Evolutionary conservation across 371 early-diverging fungal genomes (phyloP).

Genomic region (Mortierella sp.): DNA sequence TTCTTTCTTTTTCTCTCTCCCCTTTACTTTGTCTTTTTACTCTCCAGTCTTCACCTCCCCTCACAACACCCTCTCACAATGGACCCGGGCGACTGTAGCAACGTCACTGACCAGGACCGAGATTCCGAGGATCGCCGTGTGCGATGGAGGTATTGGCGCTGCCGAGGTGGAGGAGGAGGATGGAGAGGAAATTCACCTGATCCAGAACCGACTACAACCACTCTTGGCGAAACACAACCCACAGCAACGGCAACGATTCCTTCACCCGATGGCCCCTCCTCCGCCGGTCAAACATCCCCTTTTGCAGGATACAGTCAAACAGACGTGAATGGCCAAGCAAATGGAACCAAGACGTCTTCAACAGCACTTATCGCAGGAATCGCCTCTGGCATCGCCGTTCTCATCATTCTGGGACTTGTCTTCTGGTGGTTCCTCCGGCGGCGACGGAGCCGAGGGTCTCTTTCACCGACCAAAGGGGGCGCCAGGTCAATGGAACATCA

Average conservation of each 20-base stretch:
- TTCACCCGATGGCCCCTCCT: neutral
- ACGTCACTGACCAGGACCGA: neutral
- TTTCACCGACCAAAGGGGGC: neutral
- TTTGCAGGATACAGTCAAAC: constrained; percentile 6
- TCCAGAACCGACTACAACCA: neutral
- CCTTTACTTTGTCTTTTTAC: neutral
- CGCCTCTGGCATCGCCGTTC: neutral
- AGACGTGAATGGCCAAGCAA: neutral
- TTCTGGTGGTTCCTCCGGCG: constrained; percentile 5
- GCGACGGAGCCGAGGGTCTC: neutral
- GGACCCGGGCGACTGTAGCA: neutral
- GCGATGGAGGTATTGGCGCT: constrained; percentile 2
- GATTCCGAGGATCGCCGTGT: neutral
- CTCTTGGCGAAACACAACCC: neutral
- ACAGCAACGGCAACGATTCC: neutral
- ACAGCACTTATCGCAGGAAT: neutral
- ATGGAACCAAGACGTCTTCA: neutral
- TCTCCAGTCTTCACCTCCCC: neutral
- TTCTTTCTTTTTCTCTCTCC: neutral
- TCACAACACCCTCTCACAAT: neutral
- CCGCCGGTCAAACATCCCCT: neutral
- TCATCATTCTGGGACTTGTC: neutral
- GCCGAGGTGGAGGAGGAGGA: neutral
- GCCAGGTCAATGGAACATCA: constrained; percentile 1
- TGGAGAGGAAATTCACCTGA: neutral